Evolutionary conservation across 805 yeast genomes (phyloP).

Genomic region (Starmerella asiatica): DNA sequence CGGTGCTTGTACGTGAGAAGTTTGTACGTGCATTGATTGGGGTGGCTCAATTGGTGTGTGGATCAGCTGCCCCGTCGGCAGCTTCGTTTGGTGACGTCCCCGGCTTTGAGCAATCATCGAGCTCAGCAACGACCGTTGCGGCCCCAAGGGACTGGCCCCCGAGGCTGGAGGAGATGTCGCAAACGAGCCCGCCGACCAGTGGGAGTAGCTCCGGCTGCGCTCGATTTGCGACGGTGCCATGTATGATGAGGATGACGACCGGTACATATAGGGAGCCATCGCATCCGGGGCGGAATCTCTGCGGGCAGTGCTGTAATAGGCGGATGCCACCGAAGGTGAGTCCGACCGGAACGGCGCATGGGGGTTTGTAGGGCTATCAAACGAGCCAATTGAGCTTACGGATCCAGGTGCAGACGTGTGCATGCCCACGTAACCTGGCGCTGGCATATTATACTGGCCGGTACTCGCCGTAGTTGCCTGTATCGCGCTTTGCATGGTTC

Average conservation of each 20-base stretch:
- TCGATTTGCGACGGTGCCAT: constrained; percentile 15
- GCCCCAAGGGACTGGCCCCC: constrained; percentile 5
- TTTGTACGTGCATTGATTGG: constrained; percentile 3
- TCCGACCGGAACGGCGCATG: neutral
- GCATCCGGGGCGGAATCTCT: neutral
- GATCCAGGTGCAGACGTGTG: constrained; percentile 9
- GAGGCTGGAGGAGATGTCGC: constrained; percentile 10
- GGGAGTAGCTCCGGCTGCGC: constrained; percentile 15
- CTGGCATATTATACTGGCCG: no score
- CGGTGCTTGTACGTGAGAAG: neutral
- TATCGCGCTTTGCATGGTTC: constrained; percentile 5
- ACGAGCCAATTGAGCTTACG: neutral
- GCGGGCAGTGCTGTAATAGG: neutral
- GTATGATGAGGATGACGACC: constrained; percentile 6
- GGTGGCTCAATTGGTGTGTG: no score
- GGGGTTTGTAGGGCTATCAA: neutral
- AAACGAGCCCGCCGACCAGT: constrained; percentile 9
- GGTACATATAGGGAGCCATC: constrained; percentile 1
- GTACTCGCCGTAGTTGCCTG: no score
- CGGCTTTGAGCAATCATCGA: constrained; percentile 19
- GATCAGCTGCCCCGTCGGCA: neutral
- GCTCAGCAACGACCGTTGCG: constrained; percentile 19
- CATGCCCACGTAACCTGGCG: constrained; percentile 3
- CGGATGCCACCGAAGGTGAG: neutral
- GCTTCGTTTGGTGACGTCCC: neutral